These are phyloP conservation scores for Angophora floribunda DNA, from an alignment of 345 rosid genomes.

Conservation along the genomic window DNA sequence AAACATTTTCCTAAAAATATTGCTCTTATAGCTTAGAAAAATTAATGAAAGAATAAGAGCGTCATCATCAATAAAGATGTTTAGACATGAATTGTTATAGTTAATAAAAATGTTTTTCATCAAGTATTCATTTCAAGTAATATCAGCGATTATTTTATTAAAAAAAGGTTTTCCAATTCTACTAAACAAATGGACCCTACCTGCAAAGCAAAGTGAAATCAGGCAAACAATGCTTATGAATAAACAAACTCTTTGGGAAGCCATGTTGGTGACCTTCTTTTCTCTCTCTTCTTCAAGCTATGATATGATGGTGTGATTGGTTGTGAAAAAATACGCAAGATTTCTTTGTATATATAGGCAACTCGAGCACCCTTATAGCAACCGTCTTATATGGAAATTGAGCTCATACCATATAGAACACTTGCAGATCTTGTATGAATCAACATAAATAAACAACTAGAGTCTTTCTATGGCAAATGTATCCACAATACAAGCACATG, in stretches of 20 bases:
- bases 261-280: not conserved
- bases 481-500: not conserved
- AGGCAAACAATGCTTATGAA: not conserved
- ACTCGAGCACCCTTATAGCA: not conserved
- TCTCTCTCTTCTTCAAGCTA: not conserved
- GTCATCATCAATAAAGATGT: too few species aligned
- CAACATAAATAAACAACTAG: not conserved
- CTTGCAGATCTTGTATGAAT: not conserved
- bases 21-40: too few species aligned
- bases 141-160: too few species aligned
- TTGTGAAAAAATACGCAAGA: not conserved
- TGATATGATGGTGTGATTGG: not conserved
- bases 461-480: not conserved
- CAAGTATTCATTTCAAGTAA: too few species aligned
- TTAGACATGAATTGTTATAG: too few species aligned
- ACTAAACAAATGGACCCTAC: not conserved
- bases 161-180: fast-evolving
- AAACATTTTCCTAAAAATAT: too few species aligned
- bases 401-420: not conserved
- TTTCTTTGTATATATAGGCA: not conserved
- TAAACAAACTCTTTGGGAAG: not conserved
- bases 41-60: too few species aligned
- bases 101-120: too few species aligned
- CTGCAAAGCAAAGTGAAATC: not conserved
- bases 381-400: not conserved